These are phyloP conservation scores for Sclerotinia trifoliorum DNA, from an alignment of 2,329 filamentous ascomycete species.

Conservation along the genomic window DNA sequence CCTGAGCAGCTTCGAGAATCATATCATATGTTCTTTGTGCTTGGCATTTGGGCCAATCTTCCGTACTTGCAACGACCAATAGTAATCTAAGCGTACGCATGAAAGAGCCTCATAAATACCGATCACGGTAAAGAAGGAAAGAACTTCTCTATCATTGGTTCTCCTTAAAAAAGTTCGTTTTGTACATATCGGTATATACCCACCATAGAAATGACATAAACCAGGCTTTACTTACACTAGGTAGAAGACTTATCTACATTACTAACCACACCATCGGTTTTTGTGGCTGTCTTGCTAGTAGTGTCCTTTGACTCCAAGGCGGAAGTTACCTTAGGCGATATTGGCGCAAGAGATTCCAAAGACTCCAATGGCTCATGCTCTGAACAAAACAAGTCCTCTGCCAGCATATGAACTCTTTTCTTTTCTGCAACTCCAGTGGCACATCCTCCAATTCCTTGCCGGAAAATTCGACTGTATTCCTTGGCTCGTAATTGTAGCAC, in stretches of 20 bases:
- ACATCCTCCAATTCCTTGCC: conserved; percentile 67
- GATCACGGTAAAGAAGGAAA: background rate
- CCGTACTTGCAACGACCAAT: background rate
- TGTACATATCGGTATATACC: conserved; percentile 13
- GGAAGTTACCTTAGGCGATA: background rate
- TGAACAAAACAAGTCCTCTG: conserved; percentile 37
- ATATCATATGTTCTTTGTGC: background rate
- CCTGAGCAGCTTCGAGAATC: conserved; percentile 16
- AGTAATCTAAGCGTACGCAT: background rate
- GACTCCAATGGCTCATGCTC: conserved; percentile 26
- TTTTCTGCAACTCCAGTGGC: conserved; percentile 26
- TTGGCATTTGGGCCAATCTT: background rate
- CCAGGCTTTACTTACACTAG: background rate
- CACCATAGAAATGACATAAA: background rate
- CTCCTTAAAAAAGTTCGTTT: background rate
- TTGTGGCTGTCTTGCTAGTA: background rate
- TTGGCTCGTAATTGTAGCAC: conserved; percentile 47
- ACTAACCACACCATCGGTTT: background rate
- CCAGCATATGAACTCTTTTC: conserved; percentile 22
- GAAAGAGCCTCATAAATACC: background rate
- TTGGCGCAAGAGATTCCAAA: background rate
- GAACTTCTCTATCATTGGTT: background rate
- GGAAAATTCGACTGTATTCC: conserved; percentile 59
- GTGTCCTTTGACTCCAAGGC: conserved; percentile 3
- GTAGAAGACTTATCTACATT: background rate